phyloP scores from a whole-genome alignment of 495 filamentous ascomycete genomes.

The Bombardia bombarda region DNA sequence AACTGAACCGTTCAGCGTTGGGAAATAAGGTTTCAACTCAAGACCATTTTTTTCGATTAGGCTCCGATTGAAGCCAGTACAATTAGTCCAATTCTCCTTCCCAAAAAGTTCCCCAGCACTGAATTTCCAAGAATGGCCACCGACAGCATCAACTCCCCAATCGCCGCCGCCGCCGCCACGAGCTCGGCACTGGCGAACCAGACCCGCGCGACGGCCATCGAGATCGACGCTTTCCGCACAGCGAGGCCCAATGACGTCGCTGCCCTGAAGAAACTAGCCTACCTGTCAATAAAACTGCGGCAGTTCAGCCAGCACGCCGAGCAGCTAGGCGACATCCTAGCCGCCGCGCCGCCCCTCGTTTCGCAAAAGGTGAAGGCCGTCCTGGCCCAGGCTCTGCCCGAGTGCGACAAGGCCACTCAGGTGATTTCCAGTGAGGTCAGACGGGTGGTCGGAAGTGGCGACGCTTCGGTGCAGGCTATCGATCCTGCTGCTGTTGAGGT shows the following conservation, averaged over 20 bases:
- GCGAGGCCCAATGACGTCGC: background rate
- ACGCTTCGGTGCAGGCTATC: background rate
- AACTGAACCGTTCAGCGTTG: too few species aligned
- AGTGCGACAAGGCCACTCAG: background rate
- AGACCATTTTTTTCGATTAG: too few species aligned
- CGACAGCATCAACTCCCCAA: too few species aligned
- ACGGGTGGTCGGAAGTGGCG: background rate
- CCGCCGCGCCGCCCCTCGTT: background rate
- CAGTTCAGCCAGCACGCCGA: conserved; percentile 5
- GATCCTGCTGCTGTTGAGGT: background rate
- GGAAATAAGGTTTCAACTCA: too few species aligned
- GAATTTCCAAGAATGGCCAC: too few species aligned
- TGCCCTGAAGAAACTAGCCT: background rate
- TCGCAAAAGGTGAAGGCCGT: background rate
- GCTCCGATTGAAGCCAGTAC: too few species aligned
- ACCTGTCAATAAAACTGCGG: conserved; percentile 2
- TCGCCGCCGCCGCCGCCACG: background rate
- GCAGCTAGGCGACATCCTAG: background rate
- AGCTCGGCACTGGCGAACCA: background rate
- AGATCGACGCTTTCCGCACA: background rate
- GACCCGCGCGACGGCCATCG: background rate
- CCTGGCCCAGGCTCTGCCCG: background rate
- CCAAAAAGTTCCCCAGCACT: too few species aligned
- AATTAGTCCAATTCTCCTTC: too few species aligned
- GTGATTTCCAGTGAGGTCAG: background rate